Evolutionary conservation across 23 red algal species (phyloP), one percentile per base, ranked within the genome.

Genomic region (Chondrus crispus): DNA sequence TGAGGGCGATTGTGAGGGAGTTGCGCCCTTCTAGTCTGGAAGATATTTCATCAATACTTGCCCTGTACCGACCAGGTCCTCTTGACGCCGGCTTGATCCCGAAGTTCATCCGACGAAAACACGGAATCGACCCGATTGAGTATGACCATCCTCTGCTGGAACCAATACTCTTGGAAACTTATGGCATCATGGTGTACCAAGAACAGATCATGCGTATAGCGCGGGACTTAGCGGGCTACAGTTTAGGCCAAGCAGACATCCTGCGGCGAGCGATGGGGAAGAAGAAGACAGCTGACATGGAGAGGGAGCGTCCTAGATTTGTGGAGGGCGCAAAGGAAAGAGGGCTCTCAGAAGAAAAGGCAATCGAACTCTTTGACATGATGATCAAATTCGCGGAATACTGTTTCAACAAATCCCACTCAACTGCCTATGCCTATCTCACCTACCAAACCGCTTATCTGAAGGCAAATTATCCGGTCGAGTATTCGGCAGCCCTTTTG

Each of bases 131-230:
- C 40, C 84, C 84, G 4, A 89, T 98, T 51, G 73, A 92, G 72
- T 96, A 91, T 52, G 91, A 94, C 3, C 93, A 95, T 53, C 81
- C 93, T 14, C 62, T 93, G 32, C 91, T 98, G 18, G 74, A 95
- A 35, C 94, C 96, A 19, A 98, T 98, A 68, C 82, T 98, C 1
- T 57, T 86, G 19, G 94, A 95, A 50, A 98, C 96, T 2, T 98
- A 98, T 84, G 96, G 96, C 16, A 88, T 98, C 62, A 76, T 98
- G 80, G 92, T 98, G 14, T 98, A 98, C 88, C 96, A 98, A 74
- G 96, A 98, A 88, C 96, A 98, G 58, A 98, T 98, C 40, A 98
- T 98, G 96, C 88, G 86, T n/a, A 88, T 98, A 2, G 96, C 96
- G 22, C 80, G 93, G 62, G 89, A 93, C 73, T 68, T 98, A 62